Evolutionary conservation across 768 basidiomycete species (phyloP).

Genomic region (Mycena haematopus): DNA sequence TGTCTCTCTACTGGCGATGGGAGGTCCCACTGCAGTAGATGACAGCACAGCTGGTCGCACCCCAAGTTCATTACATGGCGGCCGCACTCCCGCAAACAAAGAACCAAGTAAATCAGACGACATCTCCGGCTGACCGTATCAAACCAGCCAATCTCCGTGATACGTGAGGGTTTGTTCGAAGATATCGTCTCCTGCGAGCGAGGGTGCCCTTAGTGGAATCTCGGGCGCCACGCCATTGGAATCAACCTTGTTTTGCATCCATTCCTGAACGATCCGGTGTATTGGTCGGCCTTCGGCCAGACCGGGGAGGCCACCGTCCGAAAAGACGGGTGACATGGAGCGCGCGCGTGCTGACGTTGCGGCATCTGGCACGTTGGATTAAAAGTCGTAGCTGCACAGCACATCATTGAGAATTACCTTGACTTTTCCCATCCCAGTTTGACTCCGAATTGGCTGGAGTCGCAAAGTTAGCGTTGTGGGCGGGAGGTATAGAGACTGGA

Average conservation of each 20-base stretch:
- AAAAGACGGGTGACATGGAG: conserved; percentile 36
- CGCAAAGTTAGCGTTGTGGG: conserved; percentile 33
- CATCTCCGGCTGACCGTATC: not conserved
- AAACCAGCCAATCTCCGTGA: conserved; percentile 38
- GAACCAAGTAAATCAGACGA: conserved; percentile 25
- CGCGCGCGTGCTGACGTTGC: conserved; percentile 34
- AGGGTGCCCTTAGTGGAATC: conserved; percentile 14
- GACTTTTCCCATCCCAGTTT: conserved; percentile 50
- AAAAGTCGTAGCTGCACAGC: conserved; percentile 2
- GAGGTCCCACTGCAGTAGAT: conserved; percentile 30
- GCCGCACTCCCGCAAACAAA: conserved; percentile 53
- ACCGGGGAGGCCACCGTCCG: conserved; percentile 34
- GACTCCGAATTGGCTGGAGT: conserved; percentile 47
- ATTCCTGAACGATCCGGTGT: conserved; percentile 30
- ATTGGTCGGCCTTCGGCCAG: conserved; percentile 13
- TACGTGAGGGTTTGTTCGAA: conserved; percentile 26
- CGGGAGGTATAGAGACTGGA: conserved; percentile 36
- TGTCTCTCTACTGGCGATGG: conserved; percentile 39
- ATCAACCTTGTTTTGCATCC: conserved; percentile 32
- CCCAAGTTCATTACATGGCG: conserved; percentile 68
- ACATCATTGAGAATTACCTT: conserved; percentile 36
- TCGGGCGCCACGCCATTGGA: conserved; percentile 24
- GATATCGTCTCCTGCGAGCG: conserved; percentile 12
- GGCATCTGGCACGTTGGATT: conserved; percentile 36
- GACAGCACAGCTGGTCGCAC: conserved; percentile 51